Conservation (phyloP, 2,329 filamentous ascomycete species). For the Aphanoascus verrucosus region DNA sequence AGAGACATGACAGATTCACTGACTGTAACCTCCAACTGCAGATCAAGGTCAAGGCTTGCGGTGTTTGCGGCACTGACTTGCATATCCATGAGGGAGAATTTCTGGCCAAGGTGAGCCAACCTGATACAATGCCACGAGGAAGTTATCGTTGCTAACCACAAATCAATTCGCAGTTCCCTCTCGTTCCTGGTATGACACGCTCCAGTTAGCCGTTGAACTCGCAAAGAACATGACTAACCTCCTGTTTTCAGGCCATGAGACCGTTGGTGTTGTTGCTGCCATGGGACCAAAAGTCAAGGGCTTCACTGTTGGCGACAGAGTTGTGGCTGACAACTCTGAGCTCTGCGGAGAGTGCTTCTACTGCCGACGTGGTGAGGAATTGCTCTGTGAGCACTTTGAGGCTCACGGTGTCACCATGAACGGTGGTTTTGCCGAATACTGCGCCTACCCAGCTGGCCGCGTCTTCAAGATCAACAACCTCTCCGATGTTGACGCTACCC, state of each 20-base stretch:
- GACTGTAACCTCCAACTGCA: slow-evolving; percentile 23
- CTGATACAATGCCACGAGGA: not conserved
- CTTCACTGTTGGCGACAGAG: slow-evolving; percentile 52
- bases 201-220: not conserved
- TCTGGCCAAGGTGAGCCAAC: slow-evolving; percentile 39
- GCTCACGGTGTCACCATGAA: slow-evolving; percentile 51
- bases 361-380: slow-evolving; percentile 55
- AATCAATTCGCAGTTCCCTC: slow-evolving; percentile 43
- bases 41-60: slow-evolving; percentile 57
- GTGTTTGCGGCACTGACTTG: slow-evolving; percentile 50
- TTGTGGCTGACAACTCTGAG: slow-evolving; percentile 47
- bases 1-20: not conserved
- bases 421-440: slow-evolving; percentile 64
- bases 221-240: not conserved
- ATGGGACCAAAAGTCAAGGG: slow-evolving; percentile 49
- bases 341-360: slow-evolving; percentile 64
- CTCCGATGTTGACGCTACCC: slow-evolving; percentile 54
- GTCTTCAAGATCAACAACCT: slow-evolving; percentile 58
- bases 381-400: slow-evolving; percentile 60
- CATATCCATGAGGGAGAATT: slow-evolving; percentile 57
- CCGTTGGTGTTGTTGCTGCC: slow-evolving; percentile 53
- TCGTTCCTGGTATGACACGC: slow-evolving; percentile 45
- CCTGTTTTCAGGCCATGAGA: slow-evolving; percentile 48
- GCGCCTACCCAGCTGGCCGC: slow-evolving; percentile 44
- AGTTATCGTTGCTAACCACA: slow-evolving; percentile 3